Base-by-base conservation (phyloP, 2,329 filamentous ascomycete species). In the Colletotrichum tamarilloi region DNA sequence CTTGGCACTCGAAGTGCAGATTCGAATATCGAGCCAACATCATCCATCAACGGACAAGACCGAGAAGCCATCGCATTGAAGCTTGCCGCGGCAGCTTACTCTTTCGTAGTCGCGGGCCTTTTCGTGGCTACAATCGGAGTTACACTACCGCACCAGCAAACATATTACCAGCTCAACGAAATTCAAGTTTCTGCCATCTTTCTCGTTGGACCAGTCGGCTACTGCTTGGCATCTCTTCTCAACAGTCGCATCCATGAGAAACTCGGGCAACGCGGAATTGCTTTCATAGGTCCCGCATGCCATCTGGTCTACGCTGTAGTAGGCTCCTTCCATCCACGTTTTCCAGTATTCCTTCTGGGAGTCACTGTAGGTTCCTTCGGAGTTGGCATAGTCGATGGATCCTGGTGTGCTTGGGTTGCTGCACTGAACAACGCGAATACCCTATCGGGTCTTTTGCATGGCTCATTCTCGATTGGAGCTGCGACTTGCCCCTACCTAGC, bases 391-490 rank as follows among this genome's bases (percentile, higher is more conserved):
- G 67, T 86, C 0, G 85, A 87, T 74, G 84, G 81, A 1, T 82
- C 82, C 12, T 86, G 83, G 81, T 86, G 83, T 64, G 84, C 85
- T 1, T 87, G 84, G 84, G 84, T 83, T 0, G 85, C 81, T 0
- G 81, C 76, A 3, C 78, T 85, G 77, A 75, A 79, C 2, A 81
- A 79, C 19, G 81, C 82, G n/a, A 86, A 85, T 72, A 78, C 76
- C 77, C 83, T 95, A 1, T 87, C 94, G 0, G 93, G 94, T 1
- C 86, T 95, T 67, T 81, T 95, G 28, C 93, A 95, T 78, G 92
- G 89, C 1, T 89, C 89, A 35, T 96, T 94, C 78, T 93, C 93
- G 0, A 77, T 93, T 0, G 94, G 94, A 0, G 94, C 91, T 0
- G 92, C 92, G 0, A 83, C 95, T 9, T 86, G 88, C 5, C 94